These are phyloP conservation scores for Acacia pycnantha DNA, from an alignment of 331 rosid genomes.

Conservation along the genomic window DNA sequence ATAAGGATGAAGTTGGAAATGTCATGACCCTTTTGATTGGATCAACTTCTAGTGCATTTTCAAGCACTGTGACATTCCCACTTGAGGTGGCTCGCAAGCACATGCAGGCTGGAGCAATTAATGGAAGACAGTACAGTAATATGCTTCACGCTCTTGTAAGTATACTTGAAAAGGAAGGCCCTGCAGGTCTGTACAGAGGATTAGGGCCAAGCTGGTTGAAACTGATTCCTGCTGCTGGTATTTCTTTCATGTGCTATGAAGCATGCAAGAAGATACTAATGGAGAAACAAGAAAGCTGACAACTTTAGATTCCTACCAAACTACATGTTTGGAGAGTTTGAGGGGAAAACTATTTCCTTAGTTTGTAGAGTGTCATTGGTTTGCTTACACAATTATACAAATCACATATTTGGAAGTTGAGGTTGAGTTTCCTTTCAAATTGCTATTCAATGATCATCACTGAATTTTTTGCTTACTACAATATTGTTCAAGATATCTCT, in stretches of 20 bases:
- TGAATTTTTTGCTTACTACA: neutral
- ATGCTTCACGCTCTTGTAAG: conserved; percentile 63
- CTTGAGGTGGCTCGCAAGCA: conserved; percentile 83
- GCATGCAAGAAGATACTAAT: conserved; percentile 73
- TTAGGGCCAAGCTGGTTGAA: conserved; percentile 79
- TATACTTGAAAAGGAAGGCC: conserved; percentile 61
- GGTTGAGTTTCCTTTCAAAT: neutral
- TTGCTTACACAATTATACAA: neutral
- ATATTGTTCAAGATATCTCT: neutral
- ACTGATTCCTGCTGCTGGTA: conserved; percentile 79
- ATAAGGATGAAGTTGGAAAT: conserved; percentile 62
- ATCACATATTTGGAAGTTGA: neutral
- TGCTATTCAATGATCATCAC: neutral
- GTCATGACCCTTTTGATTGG: conserved; percentile 69
- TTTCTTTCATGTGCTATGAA: conserved; percentile 84
- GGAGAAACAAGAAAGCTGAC: conserved; percentile 36
- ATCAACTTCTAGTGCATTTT: conserved; percentile 72
- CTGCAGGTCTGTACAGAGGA: conserved; percentile 61
- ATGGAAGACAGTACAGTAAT: conserved; percentile 65
- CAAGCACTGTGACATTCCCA: conserved; percentile 76
- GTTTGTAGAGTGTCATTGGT: neutral
- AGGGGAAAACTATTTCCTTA: neutral
- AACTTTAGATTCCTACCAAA: neutral
- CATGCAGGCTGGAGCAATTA: conserved; percentile 71
- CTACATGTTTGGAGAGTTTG: neutral